These are phyloP conservation scores for Syncephalastrum contaminatum DNA, from an alignment of 371 early-diverging fungal species.

Conservation along the genomic window DNA sequence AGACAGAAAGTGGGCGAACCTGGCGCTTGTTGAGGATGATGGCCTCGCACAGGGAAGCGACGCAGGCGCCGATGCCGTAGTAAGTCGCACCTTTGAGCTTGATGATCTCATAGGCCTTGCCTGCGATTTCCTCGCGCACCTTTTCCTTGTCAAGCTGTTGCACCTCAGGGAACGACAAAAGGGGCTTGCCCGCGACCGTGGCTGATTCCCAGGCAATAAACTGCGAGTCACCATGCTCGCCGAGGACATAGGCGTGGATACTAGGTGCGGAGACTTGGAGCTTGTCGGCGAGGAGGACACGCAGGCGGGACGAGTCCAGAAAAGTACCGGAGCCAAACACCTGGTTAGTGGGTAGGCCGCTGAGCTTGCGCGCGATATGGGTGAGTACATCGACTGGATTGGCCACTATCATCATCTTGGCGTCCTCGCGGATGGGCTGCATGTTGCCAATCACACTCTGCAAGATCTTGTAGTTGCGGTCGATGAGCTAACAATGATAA, in stretches of 20 bases:
- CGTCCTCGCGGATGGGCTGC: conserved; percentile 71
- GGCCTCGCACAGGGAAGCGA: conserved; percentile 66
- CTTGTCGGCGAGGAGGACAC: conserved; percentile 58
- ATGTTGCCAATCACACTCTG: conserved; percentile 67
- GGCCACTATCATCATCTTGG: conserved; percentile 76
- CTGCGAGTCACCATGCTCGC: conserved; percentile 89
- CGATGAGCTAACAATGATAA: conserved; percentile 51
- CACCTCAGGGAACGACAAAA: conserved; percentile 65
- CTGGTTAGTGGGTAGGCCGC: conserved; percentile 73
- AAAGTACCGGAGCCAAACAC: conserved; percentile 89
- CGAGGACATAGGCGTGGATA: conserved; percentile 80
- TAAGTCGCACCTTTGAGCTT: conserved; percentile 84
- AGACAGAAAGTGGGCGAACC: conserved; percentile 69
- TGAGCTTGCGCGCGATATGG: conserved; percentile 76
- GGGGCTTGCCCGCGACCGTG: conserved; percentile 70
- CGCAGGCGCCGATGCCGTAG: conserved; percentile 86
- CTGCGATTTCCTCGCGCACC: conserved; percentile 56
- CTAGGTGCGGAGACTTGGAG: conserved; percentile 68
- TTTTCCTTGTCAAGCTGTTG: conserved; percentile 49
- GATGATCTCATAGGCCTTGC: conserved; percentile 85
- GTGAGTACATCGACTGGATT: conserved; percentile 87
- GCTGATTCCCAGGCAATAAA: conserved; percentile 82
- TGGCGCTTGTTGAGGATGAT: conserved; percentile 66
- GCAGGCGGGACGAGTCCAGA: conserved; percentile 77
- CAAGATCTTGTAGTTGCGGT: conserved; percentile 78